A percentile compares a stretch with the other conserved stretches of the same genome.
These are phyloP conservation scores for Ceratobasidium sp. DNA, from an alignment of 1,284 basidiomycete species.

Conservation along the genomic window DNA sequence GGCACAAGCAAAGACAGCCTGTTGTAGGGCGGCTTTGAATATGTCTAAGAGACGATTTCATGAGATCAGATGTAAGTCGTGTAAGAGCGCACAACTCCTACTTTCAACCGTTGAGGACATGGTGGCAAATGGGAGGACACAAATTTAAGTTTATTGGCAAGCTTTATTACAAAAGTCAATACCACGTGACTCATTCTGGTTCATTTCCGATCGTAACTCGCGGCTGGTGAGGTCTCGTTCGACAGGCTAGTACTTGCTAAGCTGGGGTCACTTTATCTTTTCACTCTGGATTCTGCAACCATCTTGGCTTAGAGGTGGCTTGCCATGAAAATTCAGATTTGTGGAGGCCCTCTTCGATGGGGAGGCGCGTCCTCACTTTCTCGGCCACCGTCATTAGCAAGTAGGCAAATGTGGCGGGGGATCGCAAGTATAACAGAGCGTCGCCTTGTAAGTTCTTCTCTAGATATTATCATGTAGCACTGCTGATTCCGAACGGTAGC, in stretches of 20 bases:
- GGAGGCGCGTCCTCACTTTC: conserved; percentile 8
- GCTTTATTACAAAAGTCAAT: too few species aligned
- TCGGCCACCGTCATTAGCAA: background rate
- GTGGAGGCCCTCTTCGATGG: conserved; percentile 30
- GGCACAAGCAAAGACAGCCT: conserved; percentile 55
- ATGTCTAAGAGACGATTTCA: background rate
- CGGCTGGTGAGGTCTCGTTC: background rate
- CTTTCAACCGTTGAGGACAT: conserved; percentile 28
- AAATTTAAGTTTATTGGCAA: background rate
- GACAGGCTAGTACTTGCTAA: background rate
- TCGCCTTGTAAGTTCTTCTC: background rate
- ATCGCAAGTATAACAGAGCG: background rate
- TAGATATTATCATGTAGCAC: background rate
- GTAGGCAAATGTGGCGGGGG: conserved; percentile 10
- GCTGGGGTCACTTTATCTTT: background rate
- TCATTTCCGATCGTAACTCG: conserved; percentile 29
- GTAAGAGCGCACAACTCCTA: too few species aligned
- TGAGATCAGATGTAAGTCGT: background rate
- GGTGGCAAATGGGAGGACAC: conserved; percentile 4
- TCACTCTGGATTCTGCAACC: conserved; percentile 6
- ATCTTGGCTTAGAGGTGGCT: background rate
- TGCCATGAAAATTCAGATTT: conserved; percentile 35
- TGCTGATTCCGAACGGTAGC: background rate
- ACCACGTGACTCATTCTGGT: conserved; percentile 18
- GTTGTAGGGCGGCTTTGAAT: conserved; percentile 23